Conservation (phyloP, 345 rosid species). For the Euphorbia pulcherrima region DNA sequence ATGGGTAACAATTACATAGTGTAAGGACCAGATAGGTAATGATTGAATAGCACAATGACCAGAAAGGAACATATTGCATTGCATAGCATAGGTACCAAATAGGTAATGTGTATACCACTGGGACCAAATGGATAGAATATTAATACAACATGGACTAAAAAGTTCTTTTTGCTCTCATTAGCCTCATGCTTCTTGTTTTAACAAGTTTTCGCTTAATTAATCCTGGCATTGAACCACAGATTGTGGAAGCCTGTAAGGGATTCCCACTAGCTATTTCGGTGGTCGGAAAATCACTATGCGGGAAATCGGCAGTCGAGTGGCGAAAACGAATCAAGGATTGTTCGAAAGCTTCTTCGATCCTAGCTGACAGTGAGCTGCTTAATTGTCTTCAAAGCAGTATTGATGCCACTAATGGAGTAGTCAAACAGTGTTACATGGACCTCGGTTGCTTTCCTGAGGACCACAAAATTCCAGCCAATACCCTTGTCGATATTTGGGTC, state of each 20-base stretch:
- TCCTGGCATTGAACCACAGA: constrained; percentile 18
- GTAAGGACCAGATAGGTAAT: too few relatives aligned
- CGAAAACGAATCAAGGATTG: constrained; percentile 7
- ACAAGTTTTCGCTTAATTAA: not conserved
- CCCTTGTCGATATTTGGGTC: constrained; percentile 22
- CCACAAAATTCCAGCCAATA: constrained; percentile 18
- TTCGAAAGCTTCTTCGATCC: constrained; percentile 18
- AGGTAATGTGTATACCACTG: too few relatives aligned
- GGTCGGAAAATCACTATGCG: constrained; percentile 18
- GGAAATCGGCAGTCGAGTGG: constrained; percentile 25
- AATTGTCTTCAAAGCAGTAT: constrained; percentile 25
- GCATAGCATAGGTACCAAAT: too few relatives aligned
- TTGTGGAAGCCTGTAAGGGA: constrained; percentile 22
- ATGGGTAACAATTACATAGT: too few relatives aligned
- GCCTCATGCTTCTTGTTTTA: not conserved
- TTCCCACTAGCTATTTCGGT: constrained; percentile 26
- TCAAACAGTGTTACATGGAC: constrained; percentile 29
- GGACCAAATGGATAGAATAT: too few relatives aligned
- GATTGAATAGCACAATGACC: too few relatives aligned
- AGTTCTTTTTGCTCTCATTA: too few relatives aligned
- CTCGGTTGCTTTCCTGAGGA: constrained; percentile 30
- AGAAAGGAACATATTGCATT: too few relatives aligned
- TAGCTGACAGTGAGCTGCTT: constrained; percentile 10
- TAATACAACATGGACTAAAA: too few relatives aligned
- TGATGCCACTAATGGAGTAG: constrained; percentile 16